These are phyloP conservation scores for Penicillium daleae DNA, from an alignment of 495 filamentous ascomycete species.

Conservation along the genomic window DNA sequence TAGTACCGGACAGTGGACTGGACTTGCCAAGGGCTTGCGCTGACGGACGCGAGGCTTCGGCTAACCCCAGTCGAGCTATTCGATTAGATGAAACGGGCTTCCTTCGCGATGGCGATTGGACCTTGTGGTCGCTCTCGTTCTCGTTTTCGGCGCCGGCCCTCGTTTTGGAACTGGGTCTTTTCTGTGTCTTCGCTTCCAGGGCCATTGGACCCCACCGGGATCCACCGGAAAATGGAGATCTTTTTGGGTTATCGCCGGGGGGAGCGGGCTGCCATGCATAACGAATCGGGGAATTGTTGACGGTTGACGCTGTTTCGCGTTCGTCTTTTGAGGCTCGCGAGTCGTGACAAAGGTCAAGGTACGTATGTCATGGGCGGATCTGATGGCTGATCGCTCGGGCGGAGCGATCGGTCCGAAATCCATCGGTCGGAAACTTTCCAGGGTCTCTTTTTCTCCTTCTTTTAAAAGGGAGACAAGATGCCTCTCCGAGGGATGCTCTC, in stretches of 20 bases:
- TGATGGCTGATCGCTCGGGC: not conserved
- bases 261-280: not conserved
- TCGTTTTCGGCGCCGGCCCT: conserved; percentile 26
- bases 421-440: too few species aligned
- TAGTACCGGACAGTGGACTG: too few species aligned
- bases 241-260: conserved; percentile 8
- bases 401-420: not conserved
- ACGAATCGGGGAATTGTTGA: not conserved
- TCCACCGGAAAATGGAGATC: conserved; percentile 19
- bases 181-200: conserved; percentile 8
- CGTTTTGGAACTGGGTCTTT: too few species aligned
- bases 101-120: conserved; percentile 28
- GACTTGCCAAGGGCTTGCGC: not conserved
- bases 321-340: not conserved
- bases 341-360: too few species aligned
- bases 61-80: not conserved
- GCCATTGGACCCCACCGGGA: conserved; percentile 5
- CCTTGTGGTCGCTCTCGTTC: conserved; percentile 34
- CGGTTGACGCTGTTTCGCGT: too few species aligned
- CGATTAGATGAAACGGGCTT: conserved; percentile 8
- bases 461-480: too few species aligned
- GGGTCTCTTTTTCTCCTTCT: too few species aligned
- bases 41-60: not conserved
- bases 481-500: too few species aligned
- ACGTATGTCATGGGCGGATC: conserved; percentile 1